A percentile compares a stretch with the other conserved stretches of the same genome.
phyloP scores from a whole-genome alignment of 208 protist species.

The Vickermania ingenoplastis region DNA sequence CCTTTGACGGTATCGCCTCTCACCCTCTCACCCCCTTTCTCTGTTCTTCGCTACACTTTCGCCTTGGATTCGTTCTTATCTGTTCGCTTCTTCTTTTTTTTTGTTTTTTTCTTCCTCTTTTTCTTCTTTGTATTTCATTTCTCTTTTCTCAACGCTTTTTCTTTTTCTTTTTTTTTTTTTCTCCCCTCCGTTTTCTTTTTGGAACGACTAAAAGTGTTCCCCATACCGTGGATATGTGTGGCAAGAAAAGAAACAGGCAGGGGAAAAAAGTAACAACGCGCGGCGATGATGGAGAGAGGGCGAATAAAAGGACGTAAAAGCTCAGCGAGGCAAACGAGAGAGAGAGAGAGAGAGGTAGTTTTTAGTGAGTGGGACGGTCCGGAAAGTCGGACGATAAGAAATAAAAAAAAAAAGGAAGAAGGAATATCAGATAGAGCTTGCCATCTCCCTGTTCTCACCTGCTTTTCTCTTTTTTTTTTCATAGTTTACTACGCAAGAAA shows the following conservation, averaged over 20 bases:
- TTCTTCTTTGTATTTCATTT: constrained; percentile 3
- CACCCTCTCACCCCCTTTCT: constrained; percentile 11
- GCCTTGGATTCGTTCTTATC: constrained; percentile 3
- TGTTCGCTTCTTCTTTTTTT: constrained; percentile 12
- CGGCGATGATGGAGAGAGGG: too few species aligned
- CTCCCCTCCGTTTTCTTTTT: too few species aligned
- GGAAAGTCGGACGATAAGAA: too few species aligned
- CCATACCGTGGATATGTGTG: too few species aligned
- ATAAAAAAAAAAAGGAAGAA: too few species aligned
- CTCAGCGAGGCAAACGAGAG: too few species aligned
- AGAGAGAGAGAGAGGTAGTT: too few species aligned
- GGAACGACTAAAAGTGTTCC: too few species aligned
- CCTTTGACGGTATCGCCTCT: constrained; percentile 8
- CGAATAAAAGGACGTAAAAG: too few species aligned
- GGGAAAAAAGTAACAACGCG: too few species aligned
- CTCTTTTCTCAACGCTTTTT: neutral
- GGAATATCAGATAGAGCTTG: neutral
- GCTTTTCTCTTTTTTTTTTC: constrained; percentile 6
- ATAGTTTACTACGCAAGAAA: neutral
- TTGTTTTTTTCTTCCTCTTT: constrained; percentile 7
- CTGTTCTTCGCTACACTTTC: constrained; percentile 8
- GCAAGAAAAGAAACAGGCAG: too few species aligned
- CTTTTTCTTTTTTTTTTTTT: constrained; percentile 4
- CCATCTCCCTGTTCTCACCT: neutral
- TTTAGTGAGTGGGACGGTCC: too few species aligned